Conservation (phyloP, 768 basidiomycete species). For the Suillus plorans region DNA sequence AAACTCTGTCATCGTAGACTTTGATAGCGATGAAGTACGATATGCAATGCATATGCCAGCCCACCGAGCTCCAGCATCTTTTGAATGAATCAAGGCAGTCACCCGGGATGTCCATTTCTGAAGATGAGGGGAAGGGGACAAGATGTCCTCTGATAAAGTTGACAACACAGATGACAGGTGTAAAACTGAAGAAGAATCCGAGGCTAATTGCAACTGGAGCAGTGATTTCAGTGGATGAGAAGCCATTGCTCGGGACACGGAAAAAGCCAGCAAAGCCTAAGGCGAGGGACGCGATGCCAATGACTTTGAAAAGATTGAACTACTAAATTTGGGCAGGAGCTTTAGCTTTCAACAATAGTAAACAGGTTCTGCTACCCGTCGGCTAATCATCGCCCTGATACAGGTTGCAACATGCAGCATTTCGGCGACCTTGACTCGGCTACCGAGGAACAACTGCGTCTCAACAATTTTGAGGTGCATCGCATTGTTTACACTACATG, state of each 20-base stretch:
- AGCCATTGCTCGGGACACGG: slow-evolving; percentile 36
- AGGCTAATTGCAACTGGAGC: slow-evolving; percentile 69
- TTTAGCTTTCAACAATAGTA: slow-evolving; percentile 32
- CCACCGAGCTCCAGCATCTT: slow-evolving; percentile 77
- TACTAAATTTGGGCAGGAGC: slow-evolving; percentile 4
- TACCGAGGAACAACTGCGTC: slow-evolving; percentile 51
- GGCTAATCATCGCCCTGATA: slow-evolving; percentile 7
- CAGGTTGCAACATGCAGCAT: slow-evolving; percentile 21
- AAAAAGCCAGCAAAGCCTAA: neutral
- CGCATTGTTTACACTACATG: slow-evolving; percentile 1
- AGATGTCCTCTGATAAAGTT: slow-evolving; percentile 49
- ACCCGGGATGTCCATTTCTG: slow-evolving; percentile 77
- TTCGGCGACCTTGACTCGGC: slow-evolving; percentile 46
- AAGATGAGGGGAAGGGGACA: slow-evolving; percentile 63
- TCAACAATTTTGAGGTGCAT: slow-evolving; percentile 56
- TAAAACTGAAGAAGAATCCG: slow-evolving; percentile 59
- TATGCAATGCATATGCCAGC: slow-evolving; percentile 75
- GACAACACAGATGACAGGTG: slow-evolving; percentile 61
- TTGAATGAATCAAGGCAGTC: slow-evolving; percentile 73
- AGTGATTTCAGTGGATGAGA: slow-evolving; percentile 58
- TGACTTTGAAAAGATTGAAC: neutral
- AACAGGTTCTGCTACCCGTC: slow-evolving; percentile 19
- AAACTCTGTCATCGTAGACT: slow-evolving; percentile 60
- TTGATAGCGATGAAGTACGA: slow-evolving; percentile 60
- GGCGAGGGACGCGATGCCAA: neutral